These are phyloP conservation scores for Elaeis oleifera DNA, from an alignment of 202 grass and related monocot species.

Conservation along the genomic window DNA sequence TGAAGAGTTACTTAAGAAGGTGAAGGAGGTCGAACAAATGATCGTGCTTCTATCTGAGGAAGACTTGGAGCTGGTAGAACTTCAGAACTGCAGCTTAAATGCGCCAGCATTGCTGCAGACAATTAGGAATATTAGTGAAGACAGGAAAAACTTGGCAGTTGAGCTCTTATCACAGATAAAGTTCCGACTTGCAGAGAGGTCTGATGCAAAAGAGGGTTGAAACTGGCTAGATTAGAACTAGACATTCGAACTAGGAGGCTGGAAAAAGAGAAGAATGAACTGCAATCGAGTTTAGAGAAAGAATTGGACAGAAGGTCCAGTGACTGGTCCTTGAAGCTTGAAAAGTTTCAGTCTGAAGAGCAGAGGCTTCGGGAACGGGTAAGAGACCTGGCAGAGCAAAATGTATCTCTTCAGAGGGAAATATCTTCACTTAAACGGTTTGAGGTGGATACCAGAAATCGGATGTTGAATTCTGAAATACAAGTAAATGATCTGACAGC, in stretches of 20 bases:
- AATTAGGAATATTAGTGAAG: background rate
- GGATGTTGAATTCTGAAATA: background rate
- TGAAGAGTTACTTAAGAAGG: slow-evolving; percentile 7
- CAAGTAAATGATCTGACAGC: slow-evolving; percentile 6
- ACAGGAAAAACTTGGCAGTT: slow-evolving; percentile 7
- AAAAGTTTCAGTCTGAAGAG: slow-evolving; percentile 6
- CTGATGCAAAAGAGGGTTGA: background rate
- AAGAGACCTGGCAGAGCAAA: slow-evolving; percentile 5
- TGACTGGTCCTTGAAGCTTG: slow-evolving; percentile 9
- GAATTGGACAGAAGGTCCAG: slow-evolving; percentile 15
- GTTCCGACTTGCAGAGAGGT: slow-evolving; percentile 9
- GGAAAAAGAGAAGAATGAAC: slow-evolving; percentile 11
- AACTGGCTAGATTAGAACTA: slow-evolving; percentile 3
- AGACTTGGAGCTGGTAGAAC: background rate
- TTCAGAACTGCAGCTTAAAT: too few species aligned
- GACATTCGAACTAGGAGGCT: slow-evolving; percentile 1
- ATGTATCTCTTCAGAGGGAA: slow-evolving; percentile 9
- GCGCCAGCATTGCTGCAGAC: background rate
- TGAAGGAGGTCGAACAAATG: slow-evolving; percentile 6
- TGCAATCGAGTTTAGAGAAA: slow-evolving; percentile 6
- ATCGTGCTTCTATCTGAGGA: background rate
- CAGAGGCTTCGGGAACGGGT: slow-evolving; percentile 10
- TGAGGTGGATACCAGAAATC: background rate
- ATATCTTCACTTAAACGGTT: slow-evolving; percentile 4
- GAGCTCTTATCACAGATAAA: slow-evolving; percentile 10